Base-by-base conservation (phyloP, 148 eudicot species). In the Amaranthus hypochondriacus region DNA sequence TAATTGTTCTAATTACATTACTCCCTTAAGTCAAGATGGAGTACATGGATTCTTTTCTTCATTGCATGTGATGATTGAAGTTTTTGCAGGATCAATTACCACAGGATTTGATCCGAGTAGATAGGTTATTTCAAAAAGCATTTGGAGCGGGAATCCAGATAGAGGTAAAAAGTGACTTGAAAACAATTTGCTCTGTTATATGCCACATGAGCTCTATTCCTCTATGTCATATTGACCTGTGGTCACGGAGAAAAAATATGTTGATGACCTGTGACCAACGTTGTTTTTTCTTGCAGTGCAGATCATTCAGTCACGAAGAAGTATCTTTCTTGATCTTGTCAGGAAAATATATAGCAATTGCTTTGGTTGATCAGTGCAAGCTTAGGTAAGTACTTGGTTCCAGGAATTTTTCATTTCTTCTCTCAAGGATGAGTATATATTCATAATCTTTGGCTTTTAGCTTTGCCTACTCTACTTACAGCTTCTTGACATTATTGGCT, bases 341-440 rank as follows among this genome's bases (percentile, higher is more conserved):
- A 39, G 97, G 99, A 80, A 87, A 90, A 46, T 89, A 86, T 78
- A 71, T 90, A 69, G 96, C 91, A 51, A 89, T 96, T 83, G 96
- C 89, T 76, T 80, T 96, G 82, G 97, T 96, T 75, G 94, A 96
- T 85, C 99, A 90, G 76, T 87, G 83, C 75, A 87, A 82, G 76
- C 72, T 96, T 67, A 90, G 91, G 99, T 95, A 75, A 75, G 61
- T 48, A 39, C 61, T 64, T 70, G 58, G 49, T 6, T 55, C 14
- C 57, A 4, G 56, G 14, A 21, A 60, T 75, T 15, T 47, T 50
- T 18, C 10, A 55, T 56, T 15, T 7, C 39, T 43, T 50, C 50
- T 67, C 70, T 50, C 4, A 14, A 21, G 18, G 54, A 7, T 58
- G 49, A 73, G 9, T 7, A 48, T 39, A 55, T 13, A 12, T 42